Evolutionary conservation across 2,329 filamentous ascomycete genomes (phyloP), one percentile per base, ranked within the genome.

Genomic region (Cercospora sp.): DNA sequence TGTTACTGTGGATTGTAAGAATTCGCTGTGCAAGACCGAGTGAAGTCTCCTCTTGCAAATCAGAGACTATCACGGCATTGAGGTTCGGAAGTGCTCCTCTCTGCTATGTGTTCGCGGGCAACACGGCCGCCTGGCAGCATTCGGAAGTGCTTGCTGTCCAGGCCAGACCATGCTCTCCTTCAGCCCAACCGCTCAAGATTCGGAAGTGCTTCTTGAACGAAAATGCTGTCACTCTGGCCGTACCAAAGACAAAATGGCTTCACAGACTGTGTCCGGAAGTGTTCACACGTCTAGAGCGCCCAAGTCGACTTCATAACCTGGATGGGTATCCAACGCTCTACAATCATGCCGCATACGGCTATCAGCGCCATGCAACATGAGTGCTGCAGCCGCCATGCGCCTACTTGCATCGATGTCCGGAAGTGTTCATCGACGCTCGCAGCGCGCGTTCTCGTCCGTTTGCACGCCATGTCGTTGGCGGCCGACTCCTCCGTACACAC

Each of bases 231-330:
- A 24, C 58, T 16, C 30, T 21, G 21, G 37, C 24, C 18, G 40
- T 58, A 37, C n/a, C 37, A 6, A 49, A 28, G 60, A 49, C 24
- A 4, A 49, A 21, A 2, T 3, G 28, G 34, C 32, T 53, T 40
- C 18, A 30, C 16, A 49, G 61, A 55, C 61, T 66, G 64, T 57
- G 67, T 69, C 67, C 67, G 65, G 65, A 69, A 69, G 65, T 45
- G 68, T 69, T 69, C 68, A 51, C 64, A 45, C 7, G 59, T 63
- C 65, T 24, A 43, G n/a, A 53, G 21, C 5, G 55, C 32, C 60
- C 18, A 21, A 18, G 18, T 34, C 40, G 13, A 49, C 16, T 16
- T 21, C 16, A 13, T 9, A 16, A 55, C 1, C 49, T 16, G 49
- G 49, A 55, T 49, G 59, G 13, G 7, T 18, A 6, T 30, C 13